Evolutionary conservation across 2,329 filamentous ascomycete genomes (phyloP), one percentile per base, ranked within the genome.

Genomic region (Colletotrichum limetticola): DNA sequence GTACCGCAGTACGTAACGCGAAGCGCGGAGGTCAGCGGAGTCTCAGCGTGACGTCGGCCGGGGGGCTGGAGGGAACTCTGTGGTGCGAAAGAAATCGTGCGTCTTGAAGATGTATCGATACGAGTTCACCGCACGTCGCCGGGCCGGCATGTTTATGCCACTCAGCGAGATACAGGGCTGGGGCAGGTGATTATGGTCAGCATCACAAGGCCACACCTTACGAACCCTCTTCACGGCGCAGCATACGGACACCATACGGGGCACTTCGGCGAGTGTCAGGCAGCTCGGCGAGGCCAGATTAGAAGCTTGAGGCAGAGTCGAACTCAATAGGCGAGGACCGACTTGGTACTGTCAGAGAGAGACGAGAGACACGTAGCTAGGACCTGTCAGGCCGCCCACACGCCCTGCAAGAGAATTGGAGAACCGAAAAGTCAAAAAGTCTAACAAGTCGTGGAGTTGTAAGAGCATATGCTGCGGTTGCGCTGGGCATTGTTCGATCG

Each of bases 211-310:
- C 42, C 42, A 49, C n/a, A 49, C 42, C 42, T n/a, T 49, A 49
- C 42, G 42, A 49, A n/a, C 42, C 42, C 7, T 9, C 19, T 49
- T 49, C 42, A 49, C 42, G 42, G 82, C 1, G 90, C 85, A 65
- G 92, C 91, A 70, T 42, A 42, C 14, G 37, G 14, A 42, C 16
- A 93, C 95, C 0, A 98, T 93, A 67, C 92, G 88, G 9, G 94
- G 93, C 11, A 94, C 94, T 86, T 98, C 95, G 0, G 90, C 87
- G 1, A 98, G 88, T 94, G 98, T 97, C 30, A 92, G 89, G 83
- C 42, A 49, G 42, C 42, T 49, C 42, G 42, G 42, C 16, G 19
- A n/a, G 42, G 19, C 42, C 42, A 49, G 42, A n/a, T 49, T 49
- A 19, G 42, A 49, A 49, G 42, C 16, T 49, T 49, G 42, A 19